Conservation (phyloP, 148 eudicot species). For the Chenopodium quinoa region DNA sequence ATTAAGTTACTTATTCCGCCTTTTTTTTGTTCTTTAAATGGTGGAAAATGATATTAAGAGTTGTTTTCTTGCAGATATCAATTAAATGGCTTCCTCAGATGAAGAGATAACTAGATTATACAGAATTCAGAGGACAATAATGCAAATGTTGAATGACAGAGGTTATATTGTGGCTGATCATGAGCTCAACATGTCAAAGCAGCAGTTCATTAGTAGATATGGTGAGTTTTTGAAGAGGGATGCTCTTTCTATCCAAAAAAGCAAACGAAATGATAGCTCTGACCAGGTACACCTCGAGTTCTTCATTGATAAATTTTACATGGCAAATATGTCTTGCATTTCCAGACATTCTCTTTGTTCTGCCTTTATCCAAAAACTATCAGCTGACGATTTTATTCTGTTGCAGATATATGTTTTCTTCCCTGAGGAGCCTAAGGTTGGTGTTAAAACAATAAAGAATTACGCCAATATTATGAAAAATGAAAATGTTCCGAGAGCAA, state of each 20-base stretch:
- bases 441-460: constrained; percentile 83
- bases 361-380: neutral
- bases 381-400: constrained; percentile 7
- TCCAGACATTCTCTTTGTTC: neutral
- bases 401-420: constrained; percentile 76
- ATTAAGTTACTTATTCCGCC: neutral
- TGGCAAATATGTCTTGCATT: neutral
- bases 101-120: constrained; percentile 57
- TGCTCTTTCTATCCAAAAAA: constrained; percentile 57
- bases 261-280: constrained; percentile 46
- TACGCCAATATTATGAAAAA: constrained; percentile 73
- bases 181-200: constrained; percentile 57
- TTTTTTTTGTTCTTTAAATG: neutral
- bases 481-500: constrained; percentile 70
- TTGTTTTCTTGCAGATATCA: constrained; percentile 6
- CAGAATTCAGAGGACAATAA: constrained; percentile 60
- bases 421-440: constrained; percentile 83
- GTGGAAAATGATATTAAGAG: neutral
- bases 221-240: constrained; percentile 77
- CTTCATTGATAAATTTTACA: neutral
- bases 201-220: constrained; percentile 48
- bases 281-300: constrained; percentile 47
- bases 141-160: constrained; percentile 73
- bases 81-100: constrained; percentile 46
- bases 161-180: constrained; percentile 55